Evolutionary conservation across 148 eudicot species (phyloP).

Genomic region (Heliamphora exappendiculata): DNA sequence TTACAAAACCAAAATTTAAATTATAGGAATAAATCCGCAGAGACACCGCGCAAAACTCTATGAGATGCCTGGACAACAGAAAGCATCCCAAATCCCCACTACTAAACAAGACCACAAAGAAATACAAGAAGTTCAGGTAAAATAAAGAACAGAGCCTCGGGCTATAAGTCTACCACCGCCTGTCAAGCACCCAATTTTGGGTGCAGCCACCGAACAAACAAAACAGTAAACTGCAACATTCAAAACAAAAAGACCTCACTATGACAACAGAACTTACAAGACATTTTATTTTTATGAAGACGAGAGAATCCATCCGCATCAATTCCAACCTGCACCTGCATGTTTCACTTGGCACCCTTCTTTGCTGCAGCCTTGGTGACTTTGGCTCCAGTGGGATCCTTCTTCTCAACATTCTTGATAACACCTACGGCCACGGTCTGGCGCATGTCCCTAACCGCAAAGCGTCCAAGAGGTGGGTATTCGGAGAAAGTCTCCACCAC

Average conservation of each 20-base stretch:
- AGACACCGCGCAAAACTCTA: too few species aligned
- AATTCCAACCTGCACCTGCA: not conserved
- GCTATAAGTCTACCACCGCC: constrained; percentile 27
- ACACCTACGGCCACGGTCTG: constrained; percentile 27
- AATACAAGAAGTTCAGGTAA: too few species aligned
- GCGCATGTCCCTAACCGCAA: constrained; percentile 28
- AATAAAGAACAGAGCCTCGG: too few species aligned
- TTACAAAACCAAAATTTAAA: too few species aligned
- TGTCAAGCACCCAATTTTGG: constrained; percentile 36
- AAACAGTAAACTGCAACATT: constrained; percentile 4
- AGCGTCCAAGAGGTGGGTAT: constrained; percentile 24
- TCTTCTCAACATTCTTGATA: constrained; percentile 40
- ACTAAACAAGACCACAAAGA: too few species aligned
- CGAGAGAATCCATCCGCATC: not conserved
- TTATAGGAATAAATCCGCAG: too few species aligned
- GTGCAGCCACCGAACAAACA: constrained; percentile 12
- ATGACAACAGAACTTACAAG: not conserved
- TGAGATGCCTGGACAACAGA: too few species aligned
- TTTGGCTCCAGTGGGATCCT: constrained; percentile 37
- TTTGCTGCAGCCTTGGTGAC: constrained; percentile 41
- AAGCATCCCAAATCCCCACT: too few species aligned
- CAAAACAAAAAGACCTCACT: not conserved
- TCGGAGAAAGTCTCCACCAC: constrained; percentile 24
- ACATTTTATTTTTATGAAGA: not conserved
- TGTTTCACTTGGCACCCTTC: constrained; percentile 41